Evolutionary conservation across 2,329 filamentous ascomycete species (phyloP), one percentile per base, ranked within the genome.

Genomic region (Trichoderma sp.): DNA sequence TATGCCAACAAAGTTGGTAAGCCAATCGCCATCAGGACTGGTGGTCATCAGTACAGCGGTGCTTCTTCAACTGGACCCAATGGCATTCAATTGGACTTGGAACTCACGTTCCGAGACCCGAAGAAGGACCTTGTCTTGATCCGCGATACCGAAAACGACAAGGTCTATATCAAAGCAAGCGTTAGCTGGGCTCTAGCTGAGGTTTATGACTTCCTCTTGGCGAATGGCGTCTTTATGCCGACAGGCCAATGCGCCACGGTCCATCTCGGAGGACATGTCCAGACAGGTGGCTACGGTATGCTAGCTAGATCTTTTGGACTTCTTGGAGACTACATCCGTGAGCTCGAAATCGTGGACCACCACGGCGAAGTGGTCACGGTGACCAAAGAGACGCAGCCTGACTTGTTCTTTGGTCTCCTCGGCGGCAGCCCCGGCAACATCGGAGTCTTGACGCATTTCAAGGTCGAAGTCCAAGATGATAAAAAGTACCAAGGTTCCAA

Each of bases 1-100:
- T 65, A 65, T 47, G 62, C 62, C 39, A 65, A 65, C 62, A 65
- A 65, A 18, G 15, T 65, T 65, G 11, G 39, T 6, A 65, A 65
- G 5, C 43, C 62, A 32, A 32, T 65, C 1, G 62, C 62, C 28
- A 65, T 65, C 12, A 32, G 62, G 62, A 65, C 62, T 65, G 62
- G 62, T 6, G 62, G 62, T 9, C 62, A 65, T 14, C 62, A 65
- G n/a, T 65, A 65, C 43, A 65, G 62, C 2, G 62, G 62, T 34
- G 62, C 62, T 24, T 65, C 62, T 47, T 65, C 62, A 32, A 65
- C 62, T 32, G 62, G 62, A 1, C 62, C 62, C 6, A 18, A 65
- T 26, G 62, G 62, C 43, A 65, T 65, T 24, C 62, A 65, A 8
- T 9, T 65, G 62, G 62, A 65, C 62, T 53, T 65, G 62, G 26